Base-by-base conservation (phyloP, 2,329 filamentous ascomycete genomes). In the Cordyceps tenuipes region DNA sequence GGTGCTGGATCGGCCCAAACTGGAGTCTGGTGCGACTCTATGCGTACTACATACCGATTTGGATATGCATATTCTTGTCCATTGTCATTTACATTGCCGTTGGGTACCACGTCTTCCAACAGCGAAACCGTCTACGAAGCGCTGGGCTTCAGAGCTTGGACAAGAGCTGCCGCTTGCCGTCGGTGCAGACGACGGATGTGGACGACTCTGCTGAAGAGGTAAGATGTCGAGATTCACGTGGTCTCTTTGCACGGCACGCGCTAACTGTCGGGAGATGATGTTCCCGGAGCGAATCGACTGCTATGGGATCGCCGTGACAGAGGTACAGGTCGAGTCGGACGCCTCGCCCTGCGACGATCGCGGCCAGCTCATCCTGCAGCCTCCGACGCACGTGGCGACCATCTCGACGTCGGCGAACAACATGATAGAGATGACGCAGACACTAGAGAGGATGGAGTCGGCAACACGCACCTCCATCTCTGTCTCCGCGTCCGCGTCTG, bases 11-110 rank as follows among this genome's bases (percentile, higher is more conserved):
- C 58, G 75, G 75, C 60, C 73, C 76, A 39, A 73, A 75, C 44
- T 83, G 78, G 78, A 81, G 78, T 58, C 71, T 77, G 39, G 73
- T 84, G 21, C 81, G 82, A 19, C 81, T 85, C 15, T 84, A 79
- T 65, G 79, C 80, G 12, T 85, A 84, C 67, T 85, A 85, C 66
- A 75, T 84, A 21, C 82, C 82, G 1, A 83, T 85, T 44, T 85
- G 82, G 82, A 71, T 79, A 10, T 85, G 82, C 66, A 83, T 82
- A 48, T 68, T 80, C 19, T 64, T 81, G 19, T 84, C 82, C 0
- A 75, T 77, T 21, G 64, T 79, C 63, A 82, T 84, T 41, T 84
- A 85, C 64, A 65, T 80, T 9, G 79, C 79, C 1, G 81, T 85
- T 43, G 82, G 82, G 23, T 82, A 80, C 63, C 79, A 81, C 34